Evolutionary conservation across 2,329 filamentous ascomycete genomes (phyloP).

Genomic region (Lachnellula occidentalis): DNA sequence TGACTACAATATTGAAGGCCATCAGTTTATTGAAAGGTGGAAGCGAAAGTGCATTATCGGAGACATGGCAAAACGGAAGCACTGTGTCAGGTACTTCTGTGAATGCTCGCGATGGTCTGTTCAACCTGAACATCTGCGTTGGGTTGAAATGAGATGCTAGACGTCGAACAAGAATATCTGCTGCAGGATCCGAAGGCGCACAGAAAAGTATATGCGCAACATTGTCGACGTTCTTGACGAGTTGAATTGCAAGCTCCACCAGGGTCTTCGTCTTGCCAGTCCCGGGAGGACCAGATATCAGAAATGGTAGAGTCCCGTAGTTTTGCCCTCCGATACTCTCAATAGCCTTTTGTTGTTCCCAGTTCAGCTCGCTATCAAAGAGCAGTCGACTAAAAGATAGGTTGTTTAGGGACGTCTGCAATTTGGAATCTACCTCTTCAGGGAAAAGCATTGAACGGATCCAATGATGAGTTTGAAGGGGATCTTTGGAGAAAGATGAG

Average conservation of each 20-base stretch:
- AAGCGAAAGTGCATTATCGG: conserved; percentile 5
- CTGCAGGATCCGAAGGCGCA: conserved; percentile 18
- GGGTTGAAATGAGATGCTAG: conserved; percentile 4
- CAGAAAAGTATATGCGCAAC: conserved; percentile 16
- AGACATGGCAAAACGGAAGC: conserved; percentile 13
- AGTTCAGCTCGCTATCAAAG: conserved; percentile 15
- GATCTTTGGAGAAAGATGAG: background rate
- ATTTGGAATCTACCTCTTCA: conserved; percentile 1
- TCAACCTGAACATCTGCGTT: conserved; percentile 13
- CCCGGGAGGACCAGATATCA: conserved; percentile 18
- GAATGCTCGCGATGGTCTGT: conserved; percentile 13
- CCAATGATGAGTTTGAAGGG: conserved; percentile 1
- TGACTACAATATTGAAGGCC: conserved; percentile 16
- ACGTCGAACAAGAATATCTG: conserved; percentile 16
- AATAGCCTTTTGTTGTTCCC: conserved; percentile 17
- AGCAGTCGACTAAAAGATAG: conserved; percentile 7
- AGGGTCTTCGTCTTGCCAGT: conserved; percentile 20
- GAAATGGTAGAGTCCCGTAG: conserved; percentile 15
- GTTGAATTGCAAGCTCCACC: conserved; percentile 15
- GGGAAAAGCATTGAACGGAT: conserved; percentile 16
- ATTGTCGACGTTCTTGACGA: conserved; percentile 7
- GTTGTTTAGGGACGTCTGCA: conserved; percentile 13
- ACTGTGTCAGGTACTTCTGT: conserved; percentile 14
- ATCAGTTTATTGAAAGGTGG: conserved; percentile 15
- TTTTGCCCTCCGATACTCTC: conserved; percentile 13